Evolutionary conservation across 495 filamentous ascomycete species (phyloP), one percentile per base, ranked within the genome.

Genomic region (Tuber brumale): DNA sequence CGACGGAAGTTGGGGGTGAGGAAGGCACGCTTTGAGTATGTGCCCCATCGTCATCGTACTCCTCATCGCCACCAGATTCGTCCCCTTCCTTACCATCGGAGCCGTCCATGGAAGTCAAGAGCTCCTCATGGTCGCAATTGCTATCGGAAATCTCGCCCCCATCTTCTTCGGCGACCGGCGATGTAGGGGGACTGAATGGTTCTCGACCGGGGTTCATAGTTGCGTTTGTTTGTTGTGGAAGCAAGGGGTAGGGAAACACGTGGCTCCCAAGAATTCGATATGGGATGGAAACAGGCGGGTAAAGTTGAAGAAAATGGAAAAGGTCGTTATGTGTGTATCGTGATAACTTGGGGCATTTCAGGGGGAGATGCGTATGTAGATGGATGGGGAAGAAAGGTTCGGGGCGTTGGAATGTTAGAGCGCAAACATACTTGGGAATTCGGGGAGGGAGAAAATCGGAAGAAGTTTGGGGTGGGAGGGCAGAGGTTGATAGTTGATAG

Each of bases 1-100:
- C 78, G n/a, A 76, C 82, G 77, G 72, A 84, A 81, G 43, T 85
- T 79, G 45, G 82, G 80, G 18, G 86, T 84, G 70, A 85, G 76
- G 71, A 79, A 41, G 48, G 84, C 69, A 70, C 77, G 12, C 75
- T 79, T 8, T 78, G 70, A 31, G 72, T 79, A 70, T 14, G 71
- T 31, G 44, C 76, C 39, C 76, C 69, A 70, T 75, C 72, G 16
- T 72, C 69, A 57, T 76, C 73, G 41, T 74, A 71, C 8, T 74
- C 78, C 14, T 80, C 74, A 14, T 71, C 77, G 27, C 74, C 44
- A 37, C 74, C 75, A 5, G 77, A 78, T 48, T 77, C 75, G 43
- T 76, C 69, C 21, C 74, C 76, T 23, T 69, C 71, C 41, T 77
- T 82, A 2, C 39, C 73, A 8, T 82, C 81, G 6, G 81, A 77